Conservation (phyloP, 768 basidiomycete genomes). For the Strobilomyces dryophilus region DNA sequence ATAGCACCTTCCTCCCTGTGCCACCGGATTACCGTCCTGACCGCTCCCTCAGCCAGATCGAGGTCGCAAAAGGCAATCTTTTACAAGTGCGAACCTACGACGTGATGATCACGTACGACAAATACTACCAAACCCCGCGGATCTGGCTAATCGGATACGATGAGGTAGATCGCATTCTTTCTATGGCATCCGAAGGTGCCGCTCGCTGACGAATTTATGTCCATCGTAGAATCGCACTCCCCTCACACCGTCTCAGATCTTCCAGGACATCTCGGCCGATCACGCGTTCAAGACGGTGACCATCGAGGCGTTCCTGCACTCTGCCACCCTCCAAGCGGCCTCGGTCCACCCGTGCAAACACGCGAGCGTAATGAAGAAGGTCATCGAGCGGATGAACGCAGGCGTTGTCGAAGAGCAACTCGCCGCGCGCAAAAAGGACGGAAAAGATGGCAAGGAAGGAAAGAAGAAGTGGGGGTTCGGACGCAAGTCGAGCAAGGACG, state of each 20-base stretch:
- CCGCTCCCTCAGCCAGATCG: constrained; percentile 44
- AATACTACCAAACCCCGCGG: constrained; percentile 98
- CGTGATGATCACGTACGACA: constrained; percentile 99
- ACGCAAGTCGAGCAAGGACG: constrained; percentile 61
- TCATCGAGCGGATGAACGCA: constrained; percentile 97
- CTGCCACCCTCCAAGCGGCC: constrained; percentile 76
- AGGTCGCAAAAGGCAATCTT: constrained; percentile 74
- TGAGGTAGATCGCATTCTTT: constrained; percentile 55
- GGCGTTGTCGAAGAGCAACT: constrained; percentile 81
- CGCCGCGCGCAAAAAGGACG: constrained; percentile 51
- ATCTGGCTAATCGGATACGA: constrained; percentile 98
- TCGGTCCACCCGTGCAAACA: constrained; percentile 99
- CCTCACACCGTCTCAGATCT: constrained; percentile 84
- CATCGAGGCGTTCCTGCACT: constrained; percentile 97
- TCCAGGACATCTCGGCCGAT: constrained; percentile 96
- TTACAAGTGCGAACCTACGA: constrained; percentile 98
- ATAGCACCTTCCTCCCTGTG: no score
- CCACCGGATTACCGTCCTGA: not conserved
- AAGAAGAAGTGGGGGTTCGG: constrained; percentile 88
- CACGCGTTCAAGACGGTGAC: constrained; percentile 99
- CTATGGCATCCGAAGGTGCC: not conserved
- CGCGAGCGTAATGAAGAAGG: constrained; percentile 99
- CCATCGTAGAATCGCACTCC: constrained; percentile 73
- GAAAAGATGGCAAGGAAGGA: constrained; percentile 45
- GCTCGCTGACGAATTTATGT: not conserved